Evolutionary conservation across 2,329 filamentous ascomycete species (phyloP), one percentile per base, ranked within the genome.

Genomic region (Hymenoscyphus fructigenus): DNA sequence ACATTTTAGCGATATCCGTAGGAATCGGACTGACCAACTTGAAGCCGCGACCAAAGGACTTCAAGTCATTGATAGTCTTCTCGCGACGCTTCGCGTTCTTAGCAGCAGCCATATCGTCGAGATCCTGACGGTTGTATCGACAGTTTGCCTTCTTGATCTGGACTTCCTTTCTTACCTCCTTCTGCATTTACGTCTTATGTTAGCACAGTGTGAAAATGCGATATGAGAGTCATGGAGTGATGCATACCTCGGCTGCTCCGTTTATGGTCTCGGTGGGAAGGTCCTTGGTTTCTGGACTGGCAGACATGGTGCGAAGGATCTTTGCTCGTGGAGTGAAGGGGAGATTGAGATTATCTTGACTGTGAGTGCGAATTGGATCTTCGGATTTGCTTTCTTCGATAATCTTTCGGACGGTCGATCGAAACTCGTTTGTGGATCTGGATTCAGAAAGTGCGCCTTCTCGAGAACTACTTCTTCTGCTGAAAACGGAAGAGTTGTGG

Each of bases 371-470:
- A 12, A 50, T 60, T 15, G 44, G 36, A 9, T 62, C 50, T 38
- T 62, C 60, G 32, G 50, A n/a, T 44, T 62, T 62, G 50, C 60
- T 57, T 15, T 62, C 60, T 44, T 62, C 60, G 32, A 62, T 62
- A 12, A 62, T 57, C 23, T 62, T 62, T 17, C 60, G 50, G 6
- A 62, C 60, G 29, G 50, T 62, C 14, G 60, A 62, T 26, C 50
- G 60, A 57, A 62, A 62, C 26, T 62, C 60, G 20, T 62, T 56
- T 2, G 60, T 56, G 32, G 60, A 62, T 29, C 60, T 29, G 5
- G 60, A 36, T 12, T 38, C 60, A 9, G 32, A 36, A 12, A 62
- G 28, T 9, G 47, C 32, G 32, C 29, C 38, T 50, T 47, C 38
- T 29, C 60, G 32, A 26, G 50, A 57, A 20, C 60, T 57, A 29